These are phyloP conservation scores for Pseudophaeomoniella oleicola DNA, from an alignment of 2,329 filamentous ascomycete species.

Conservation along the genomic window DNA sequence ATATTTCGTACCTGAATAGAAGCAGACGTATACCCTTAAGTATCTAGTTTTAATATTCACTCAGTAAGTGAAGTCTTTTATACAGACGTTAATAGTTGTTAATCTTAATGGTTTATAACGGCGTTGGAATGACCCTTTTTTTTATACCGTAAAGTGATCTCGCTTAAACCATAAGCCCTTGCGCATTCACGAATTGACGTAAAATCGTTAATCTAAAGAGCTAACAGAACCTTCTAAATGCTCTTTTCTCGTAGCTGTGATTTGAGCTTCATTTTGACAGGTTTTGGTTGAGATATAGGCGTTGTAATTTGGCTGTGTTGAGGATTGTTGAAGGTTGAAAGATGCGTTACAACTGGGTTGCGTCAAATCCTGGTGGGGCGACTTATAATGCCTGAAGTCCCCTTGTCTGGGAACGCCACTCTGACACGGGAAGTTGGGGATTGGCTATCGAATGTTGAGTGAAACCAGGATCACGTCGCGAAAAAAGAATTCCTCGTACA, in stretches of 20 bases:
- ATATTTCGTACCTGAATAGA: background rate
- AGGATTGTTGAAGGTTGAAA: background rate
- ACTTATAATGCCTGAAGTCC: too few species aligned
- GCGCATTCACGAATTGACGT: background rate
- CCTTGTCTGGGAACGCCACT: too few species aligned
- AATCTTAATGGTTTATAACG: background rate
- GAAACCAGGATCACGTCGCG: too few species aligned
- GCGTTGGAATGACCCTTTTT: background rate
- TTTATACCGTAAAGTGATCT: background rate
- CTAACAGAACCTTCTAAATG: background rate
- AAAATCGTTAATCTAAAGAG: background rate
- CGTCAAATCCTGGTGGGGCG: background rate
- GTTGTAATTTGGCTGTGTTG: background rate
- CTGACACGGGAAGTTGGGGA: too few species aligned
- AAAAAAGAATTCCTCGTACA: too few species aligned
- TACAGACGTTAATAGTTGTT: background rate
- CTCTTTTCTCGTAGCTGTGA: background rate
- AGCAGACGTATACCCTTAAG: background rate
- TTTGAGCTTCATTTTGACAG: background rate
- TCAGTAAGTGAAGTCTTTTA: background rate
- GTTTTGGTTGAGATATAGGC: background rate
- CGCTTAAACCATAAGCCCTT: background rate
- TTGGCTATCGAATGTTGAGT: too few species aligned
- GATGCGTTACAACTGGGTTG: background rate
- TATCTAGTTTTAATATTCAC: background rate